Percentiles rank a stretch among this genome's conserved stretches.
Evolutionary conservation across 2,329 filamentous ascomycete species (phyloP).

Genomic region (Zopfia rhizophila): DNA sequence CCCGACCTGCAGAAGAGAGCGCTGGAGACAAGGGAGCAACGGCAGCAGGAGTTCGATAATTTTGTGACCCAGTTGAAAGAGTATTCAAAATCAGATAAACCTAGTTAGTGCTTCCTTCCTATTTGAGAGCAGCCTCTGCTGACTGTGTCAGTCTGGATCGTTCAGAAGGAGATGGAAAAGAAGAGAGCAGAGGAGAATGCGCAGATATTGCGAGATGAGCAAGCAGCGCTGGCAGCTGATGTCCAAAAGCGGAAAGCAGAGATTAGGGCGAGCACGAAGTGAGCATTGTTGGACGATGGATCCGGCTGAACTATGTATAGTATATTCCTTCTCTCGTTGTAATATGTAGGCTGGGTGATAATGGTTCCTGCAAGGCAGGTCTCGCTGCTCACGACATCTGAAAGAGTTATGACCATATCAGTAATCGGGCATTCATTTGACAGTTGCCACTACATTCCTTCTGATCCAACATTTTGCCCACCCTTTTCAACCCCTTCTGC

Average conservation of each 20-base stretch:
- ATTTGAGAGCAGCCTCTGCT: constrained; percentile 17
- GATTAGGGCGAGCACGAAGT: constrained; percentile 44
- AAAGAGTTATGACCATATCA: too few relatives aligned
- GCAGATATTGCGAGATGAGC: constrained; percentile 42
- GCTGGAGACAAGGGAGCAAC: constrained; percentile 79
- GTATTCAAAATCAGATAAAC: constrained; percentile 89
- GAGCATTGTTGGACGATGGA: too few relatives aligned
- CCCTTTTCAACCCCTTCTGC: background rate
- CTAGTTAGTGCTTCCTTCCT: constrained; percentile 68
- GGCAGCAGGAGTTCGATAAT: constrained; percentile 86
- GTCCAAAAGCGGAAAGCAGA: constrained; percentile 45
- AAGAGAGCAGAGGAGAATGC: constrained; percentile 38
- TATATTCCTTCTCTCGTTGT: constrained; percentile 11
- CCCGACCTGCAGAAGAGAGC: constrained; percentile 91
- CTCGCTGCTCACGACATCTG: constrained; percentile 8
- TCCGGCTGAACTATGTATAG: constrained; percentile 6
- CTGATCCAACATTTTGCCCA: background rate
- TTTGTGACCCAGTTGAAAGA: constrained; percentile 87
- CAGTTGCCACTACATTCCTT: background rate
- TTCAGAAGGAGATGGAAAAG: constrained; percentile 46
- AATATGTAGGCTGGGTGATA: too few relatives aligned
- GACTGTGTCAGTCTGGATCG: constrained; percentile 45
- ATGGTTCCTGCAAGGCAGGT: too few relatives aligned
- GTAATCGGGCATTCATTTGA: background rate
- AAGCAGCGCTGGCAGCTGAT: constrained; percentile 43